Evolutionary conservation across 176 grass and related monocot species (phyloP), one percentile per base, ranked within the genome.

Genomic region (Sorghum bicolor): DNA sequence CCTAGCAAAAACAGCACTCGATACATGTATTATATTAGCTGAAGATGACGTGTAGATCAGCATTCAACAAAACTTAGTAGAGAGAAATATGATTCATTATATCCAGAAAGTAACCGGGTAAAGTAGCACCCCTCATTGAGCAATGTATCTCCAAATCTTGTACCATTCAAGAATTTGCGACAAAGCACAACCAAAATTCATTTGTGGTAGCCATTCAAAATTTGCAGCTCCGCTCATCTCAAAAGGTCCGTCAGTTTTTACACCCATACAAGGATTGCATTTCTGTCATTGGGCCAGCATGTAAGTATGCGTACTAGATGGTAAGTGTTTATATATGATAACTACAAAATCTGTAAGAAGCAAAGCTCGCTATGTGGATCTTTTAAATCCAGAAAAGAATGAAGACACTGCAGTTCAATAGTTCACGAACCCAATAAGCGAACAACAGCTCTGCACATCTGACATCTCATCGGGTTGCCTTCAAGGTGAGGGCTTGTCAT

Each of bases 341-440:
- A 66, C 57, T 82, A 86, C 73, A 85, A 89, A 89, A 89, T 89
- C 70, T 81, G 87, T 81, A 69, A 70, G 41, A 65, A 84, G 12
- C 32, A 31, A 67, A 66, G 57, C 67, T 86, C 13, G 8, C 84
- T 86, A 75, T 68, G 62, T 75, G 44, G 64, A 79, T 79, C 16
- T 47, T 48, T 41, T n/a, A 68, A 79, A 65, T 45, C 33, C 43
- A 58, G n/a, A 45, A 86, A 82, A 82, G 52, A 89, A 90, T 72
- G 73, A 81, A 80, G 68, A 82, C 33, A 44, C 81, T n/a, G 34
- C 33, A 71, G 64, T 85, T 16, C 34, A 81, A 17, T 29, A 74
- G 71, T 81, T n/a, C 28, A 76, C 31, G 28, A 55, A 72, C 32
- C 50, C 83, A 70, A 69, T 76, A 31, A 50, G 82, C 16, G n/a